Percentiles rank a stretch among this genome's conserved stretches.
These are phyloP conservation scores for Baeospora myosura DNA, from an alignment of 1,284 basidiomycete species.

Conservation along the genomic window DNA sequence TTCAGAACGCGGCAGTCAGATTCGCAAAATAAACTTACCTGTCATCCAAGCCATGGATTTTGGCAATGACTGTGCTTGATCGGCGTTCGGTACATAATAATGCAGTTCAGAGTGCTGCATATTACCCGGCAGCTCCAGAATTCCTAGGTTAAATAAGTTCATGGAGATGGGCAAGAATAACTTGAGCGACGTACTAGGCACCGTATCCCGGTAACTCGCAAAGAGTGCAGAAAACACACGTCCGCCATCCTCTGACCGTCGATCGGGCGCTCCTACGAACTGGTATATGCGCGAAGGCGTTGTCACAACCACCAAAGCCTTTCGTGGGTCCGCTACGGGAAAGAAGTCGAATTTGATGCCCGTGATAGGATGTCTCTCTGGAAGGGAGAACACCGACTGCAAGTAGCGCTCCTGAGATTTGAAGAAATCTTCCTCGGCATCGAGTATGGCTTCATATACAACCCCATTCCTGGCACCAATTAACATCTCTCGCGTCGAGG, in stretches of 20 bases:
- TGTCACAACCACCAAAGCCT: constrained; percentile 70
- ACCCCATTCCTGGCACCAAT: constrained; percentile 81
- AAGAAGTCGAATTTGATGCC: constrained; percentile 79
- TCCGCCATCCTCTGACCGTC: constrained; percentile 65
- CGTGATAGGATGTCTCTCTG: constrained; percentile 73
- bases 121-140: constrained; percentile 79
- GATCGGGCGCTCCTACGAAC: constrained; percentile 67
- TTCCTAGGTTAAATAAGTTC: constrained; percentile 48
- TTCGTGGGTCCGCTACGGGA: constrained; percentile 53
- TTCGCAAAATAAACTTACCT: constrained; percentile 34
- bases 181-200: constrained; percentile 60
- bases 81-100: constrained; percentile 64
- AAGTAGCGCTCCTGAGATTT: constrained; percentile 82
- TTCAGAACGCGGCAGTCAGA: constrained; percentile 9
- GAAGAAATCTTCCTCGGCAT: constrained; percentile 87
- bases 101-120: constrained; percentile 70
- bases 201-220: constrained; percentile 61
- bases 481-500: constrained; percentile 81
- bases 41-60: constrained; percentile 85
- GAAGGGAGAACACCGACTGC: constrained; percentile 71
- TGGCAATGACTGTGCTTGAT: constrained; percentile 60
- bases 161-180: constrained; percentile 12
- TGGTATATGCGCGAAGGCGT: constrained; percentile 91
- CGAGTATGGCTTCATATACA: constrained; percentile 81
- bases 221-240: constrained; percentile 75